phyloP scores from a whole-genome alignment of 352 stramenopile genomes.

The Detonula confervacea region DNA sequence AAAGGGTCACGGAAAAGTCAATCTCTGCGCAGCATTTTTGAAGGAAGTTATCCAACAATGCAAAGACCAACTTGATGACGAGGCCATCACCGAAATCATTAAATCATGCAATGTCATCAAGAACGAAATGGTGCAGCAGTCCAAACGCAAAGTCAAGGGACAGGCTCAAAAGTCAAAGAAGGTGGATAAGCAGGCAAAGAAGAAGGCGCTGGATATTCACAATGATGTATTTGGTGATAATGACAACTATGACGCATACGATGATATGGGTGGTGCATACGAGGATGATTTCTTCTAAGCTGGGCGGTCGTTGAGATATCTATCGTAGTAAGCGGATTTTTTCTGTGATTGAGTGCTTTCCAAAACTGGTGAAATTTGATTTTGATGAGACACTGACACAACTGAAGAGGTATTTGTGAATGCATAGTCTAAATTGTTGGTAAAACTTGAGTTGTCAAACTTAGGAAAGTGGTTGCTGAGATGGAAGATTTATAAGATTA shows the following conservation, averaged over 20 bases:
- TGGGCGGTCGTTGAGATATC: background rate
- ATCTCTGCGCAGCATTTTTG: conserved; percentile 77
- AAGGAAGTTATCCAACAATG: conserved; percentile 81
- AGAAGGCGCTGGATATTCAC: conserved; percentile 76
- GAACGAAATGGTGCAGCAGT: conserved; percentile 83
- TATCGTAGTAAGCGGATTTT: conserved; percentile 10
- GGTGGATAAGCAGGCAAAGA: conserved; percentile 75
- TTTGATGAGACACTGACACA: no score
- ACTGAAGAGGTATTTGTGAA: no score
- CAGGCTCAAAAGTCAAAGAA: conserved; percentile 86
- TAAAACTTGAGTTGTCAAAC: no score
- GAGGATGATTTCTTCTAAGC: conserved; percentile 86
- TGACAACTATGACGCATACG: conserved; percentile 84
- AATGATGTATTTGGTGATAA: conserved; percentile 84
- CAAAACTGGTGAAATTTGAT: no score
- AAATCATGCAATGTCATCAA: conserved; percentile 86
- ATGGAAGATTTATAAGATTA: conserved; percentile 31
- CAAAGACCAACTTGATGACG: conserved; percentile 82
- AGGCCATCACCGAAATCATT: conserved; percentile 84
- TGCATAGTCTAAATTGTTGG: no score
- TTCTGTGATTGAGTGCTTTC: no score
- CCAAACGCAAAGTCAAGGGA: conserved; percentile 83
- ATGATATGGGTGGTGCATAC: conserved; percentile 81
- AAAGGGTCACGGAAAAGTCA: conserved; percentile 78
- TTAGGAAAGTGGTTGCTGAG: no score